A percentile compares a stretch with the other conserved stretches of the same genome.
Evolutionary conservation across 768 basidiomycete species (phyloP).

Genomic region (Podaxis sp.): DNA sequence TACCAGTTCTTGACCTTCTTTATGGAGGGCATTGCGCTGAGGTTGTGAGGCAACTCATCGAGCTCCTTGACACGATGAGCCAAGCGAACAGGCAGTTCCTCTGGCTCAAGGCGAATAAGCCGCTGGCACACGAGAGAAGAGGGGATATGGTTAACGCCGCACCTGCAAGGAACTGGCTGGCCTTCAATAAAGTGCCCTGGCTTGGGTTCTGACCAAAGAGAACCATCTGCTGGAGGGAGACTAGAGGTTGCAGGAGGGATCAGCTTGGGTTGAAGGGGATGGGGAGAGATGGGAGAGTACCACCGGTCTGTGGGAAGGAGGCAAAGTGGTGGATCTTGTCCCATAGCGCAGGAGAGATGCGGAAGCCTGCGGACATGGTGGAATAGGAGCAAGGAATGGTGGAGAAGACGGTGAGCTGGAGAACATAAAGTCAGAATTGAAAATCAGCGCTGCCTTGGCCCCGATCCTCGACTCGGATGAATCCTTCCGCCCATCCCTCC

Average conservation of each 20-base stretch:
- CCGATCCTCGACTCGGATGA: background rate
- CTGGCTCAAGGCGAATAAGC: constrained; percentile 33
- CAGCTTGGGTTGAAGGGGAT: constrained; percentile 43
- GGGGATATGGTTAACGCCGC: background rate
- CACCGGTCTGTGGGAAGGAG: constrained; percentile 90
- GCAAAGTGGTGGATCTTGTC: constrained; percentile 90
- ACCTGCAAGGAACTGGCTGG: constrained; percentile 87
- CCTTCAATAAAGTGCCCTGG: constrained; percentile 92
- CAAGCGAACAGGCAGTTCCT: constrained; percentile 92
- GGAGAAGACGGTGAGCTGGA: background rate
- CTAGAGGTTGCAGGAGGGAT: constrained; percentile 33
- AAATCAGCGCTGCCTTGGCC: background rate
- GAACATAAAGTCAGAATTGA: background rate
- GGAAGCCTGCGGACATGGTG: constrained; percentile 58
- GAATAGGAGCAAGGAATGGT: constrained; percentile 1
- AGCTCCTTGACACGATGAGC: constrained; percentile 97
- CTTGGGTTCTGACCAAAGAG: constrained; percentile 95
- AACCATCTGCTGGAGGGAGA: constrained; percentile 97
- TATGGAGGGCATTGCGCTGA: constrained; percentile 90
- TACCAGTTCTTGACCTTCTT: constrained; percentile 98
- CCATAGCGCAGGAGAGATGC: constrained; percentile 79
- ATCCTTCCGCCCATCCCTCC: background rate
- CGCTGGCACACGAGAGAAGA: background rate
- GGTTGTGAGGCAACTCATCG: constrained; percentile 88
- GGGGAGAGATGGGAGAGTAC: constrained; percentile 36